phyloP scores from a whole-genome alignment of 768 basidiomycete genomes.

The Tubosaeta sp. region DNA sequence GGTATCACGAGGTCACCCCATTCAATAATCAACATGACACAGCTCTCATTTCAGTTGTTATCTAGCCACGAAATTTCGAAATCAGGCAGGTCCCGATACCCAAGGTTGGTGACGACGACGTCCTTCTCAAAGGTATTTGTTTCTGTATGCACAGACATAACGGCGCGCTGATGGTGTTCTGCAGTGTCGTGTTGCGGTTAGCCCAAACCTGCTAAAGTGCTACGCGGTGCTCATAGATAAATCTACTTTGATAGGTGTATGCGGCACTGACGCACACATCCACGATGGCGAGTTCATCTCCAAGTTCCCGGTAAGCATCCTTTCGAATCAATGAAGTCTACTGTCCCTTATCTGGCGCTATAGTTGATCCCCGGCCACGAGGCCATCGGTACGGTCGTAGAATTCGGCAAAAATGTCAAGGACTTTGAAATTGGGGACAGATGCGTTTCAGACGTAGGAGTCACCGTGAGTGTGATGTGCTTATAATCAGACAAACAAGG shows the following conservation, averaged over 20 bases:
- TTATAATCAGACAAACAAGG: background rate
- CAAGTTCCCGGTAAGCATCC: conserved; percentile 45
- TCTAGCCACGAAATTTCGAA: conserved; percentile 62
- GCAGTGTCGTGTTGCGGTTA: conserved; percentile 43
- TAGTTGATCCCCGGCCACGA: conserved; percentile 74
- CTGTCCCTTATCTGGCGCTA: conserved; percentile 9
- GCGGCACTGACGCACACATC: conserved; percentile 62
- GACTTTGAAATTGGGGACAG: conserved; percentile 77
- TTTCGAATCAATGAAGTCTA: conserved; percentile 19
- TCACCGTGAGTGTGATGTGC: conserved; percentile 50
- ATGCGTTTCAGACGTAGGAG: conserved; percentile 77
- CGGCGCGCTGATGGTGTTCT: conserved; percentile 2
- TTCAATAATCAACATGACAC: background rate
- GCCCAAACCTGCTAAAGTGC: conserved; percentile 5
- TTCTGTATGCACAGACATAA: background rate
- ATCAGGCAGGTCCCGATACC: conserved; percentile 68
- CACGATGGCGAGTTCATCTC: conserved; percentile 64
- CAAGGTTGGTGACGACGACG: conserved; percentile 59
- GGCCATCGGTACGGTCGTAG: conserved; percentile 67
- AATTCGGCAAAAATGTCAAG: conserved; percentile 75
- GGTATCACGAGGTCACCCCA: conserved; percentile 55
- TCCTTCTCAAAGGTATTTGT: conserved; percentile 63
- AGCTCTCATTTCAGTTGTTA: conserved; percentile 9
- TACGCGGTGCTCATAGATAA: background rate
- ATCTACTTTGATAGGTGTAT: conserved; percentile 39